Conservation (phyloP, 345 rosid species). For the Turritis glabra region DNA sequence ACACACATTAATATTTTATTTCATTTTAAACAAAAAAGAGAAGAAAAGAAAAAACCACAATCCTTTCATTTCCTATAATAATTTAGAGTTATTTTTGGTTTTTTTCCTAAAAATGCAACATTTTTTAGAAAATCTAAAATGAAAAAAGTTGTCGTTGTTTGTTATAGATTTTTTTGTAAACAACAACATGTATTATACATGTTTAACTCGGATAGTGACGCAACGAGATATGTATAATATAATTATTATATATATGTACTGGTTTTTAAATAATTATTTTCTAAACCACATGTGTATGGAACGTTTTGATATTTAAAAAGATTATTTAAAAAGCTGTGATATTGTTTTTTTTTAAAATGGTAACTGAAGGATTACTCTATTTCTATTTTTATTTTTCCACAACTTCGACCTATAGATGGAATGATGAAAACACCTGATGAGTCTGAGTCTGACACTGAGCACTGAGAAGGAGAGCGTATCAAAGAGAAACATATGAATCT, state of each 20-base stretch:
- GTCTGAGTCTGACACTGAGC: neutral
- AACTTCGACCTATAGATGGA: too few relatives aligned
- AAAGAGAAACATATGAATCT: slow-evolving; percentile 29
- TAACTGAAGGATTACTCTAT: neutral
- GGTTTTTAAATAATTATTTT: neutral
- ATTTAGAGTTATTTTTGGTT: too few relatives aligned
- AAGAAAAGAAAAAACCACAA: too few relatives aligned
- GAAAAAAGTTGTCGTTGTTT: too few relatives aligned
- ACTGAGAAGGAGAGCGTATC: neutral
- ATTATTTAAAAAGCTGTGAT: neutral
- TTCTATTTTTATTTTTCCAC: neutral
- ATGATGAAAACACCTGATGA: slow-evolving; percentile 15
- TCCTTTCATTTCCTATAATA: too few relatives aligned
- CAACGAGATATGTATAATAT: neutral
- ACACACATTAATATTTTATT: too few relatives aligned
- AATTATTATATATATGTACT: neutral
- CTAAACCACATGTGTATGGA: neutral
- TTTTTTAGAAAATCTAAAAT: too few relatives aligned
- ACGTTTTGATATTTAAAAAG: neutral
- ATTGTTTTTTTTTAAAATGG: neutral
- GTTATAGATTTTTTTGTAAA: too few relatives aligned
- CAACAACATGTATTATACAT: too few relatives aligned
- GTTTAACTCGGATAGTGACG: neutral
- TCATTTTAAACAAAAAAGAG: too few relatives aligned
- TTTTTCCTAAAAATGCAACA: too few relatives aligned